Base-by-base conservation (phyloP, 768 basidiomycete genomes). In the Hydnomerulius pinastri region DNA sequence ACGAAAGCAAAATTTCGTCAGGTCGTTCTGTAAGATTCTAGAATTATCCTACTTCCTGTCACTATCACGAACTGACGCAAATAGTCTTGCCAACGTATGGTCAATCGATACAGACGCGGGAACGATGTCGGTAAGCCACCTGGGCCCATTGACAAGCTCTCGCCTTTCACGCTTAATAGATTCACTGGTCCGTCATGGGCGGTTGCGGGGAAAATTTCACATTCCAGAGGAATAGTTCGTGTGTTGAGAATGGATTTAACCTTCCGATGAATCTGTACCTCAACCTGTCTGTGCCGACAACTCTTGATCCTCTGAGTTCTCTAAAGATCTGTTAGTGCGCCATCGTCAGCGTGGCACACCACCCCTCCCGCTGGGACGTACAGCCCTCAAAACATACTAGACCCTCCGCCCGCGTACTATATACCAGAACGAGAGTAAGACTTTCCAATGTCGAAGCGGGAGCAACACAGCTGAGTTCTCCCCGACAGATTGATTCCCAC, bases 221-320 rank as follows among this genome's bases (percentile, higher is more conserved):
- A 9, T 27, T 41, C 25, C 20, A 10, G 29, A 2, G n/a, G 11
- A 43, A 30, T 27, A 29, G 27, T 13, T 25, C 39, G 25, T 50
- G 48, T 15, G 25, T 32, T 27, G 4, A 30, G 3, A 50, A 50
- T 23, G 38, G 39, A 13, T 30, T 50, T 8, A 43, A 40, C 4
- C 42, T 50, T 11, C 48, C 48, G 7, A 42, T 50, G 41, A 50
- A 43, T 20, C 37, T 50, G 12, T 50, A 50, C 28, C 7, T 50
- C 48, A 50, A 50, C 30, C 1, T 32, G 48, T 50, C 15, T 13
- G 48, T 42, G 6, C 24, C 13, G 21, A n/a, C 33, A 11, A 20
- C 37, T 37, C 17, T 13, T 12, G 17, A 13, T 13, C 11, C 13
- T 12, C 12, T 5, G 33, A 35, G 33, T 13, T 12, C 6, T 40